Evolutionary conservation across 805 yeast genomes (phyloP).

Genomic region (Suhomyces tanzawaensis): DNA sequence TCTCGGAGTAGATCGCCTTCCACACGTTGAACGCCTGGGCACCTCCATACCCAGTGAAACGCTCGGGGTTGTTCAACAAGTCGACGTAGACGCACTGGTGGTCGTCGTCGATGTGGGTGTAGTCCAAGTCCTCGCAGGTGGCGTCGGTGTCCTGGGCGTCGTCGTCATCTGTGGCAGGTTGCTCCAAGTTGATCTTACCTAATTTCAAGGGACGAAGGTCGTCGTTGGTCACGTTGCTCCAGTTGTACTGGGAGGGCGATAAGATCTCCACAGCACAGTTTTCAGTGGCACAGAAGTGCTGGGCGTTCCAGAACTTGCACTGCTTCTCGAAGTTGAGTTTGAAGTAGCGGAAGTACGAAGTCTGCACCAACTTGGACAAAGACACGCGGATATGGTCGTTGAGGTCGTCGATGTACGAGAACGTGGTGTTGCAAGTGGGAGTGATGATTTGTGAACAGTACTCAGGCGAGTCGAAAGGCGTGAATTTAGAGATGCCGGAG

Average conservation of each 20-base stretch:
- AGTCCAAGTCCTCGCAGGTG: constrained; percentile 54
- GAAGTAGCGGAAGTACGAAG: constrained; percentile 86
- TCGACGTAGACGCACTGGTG: constrained; percentile 81
- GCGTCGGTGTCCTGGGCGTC: constrained; percentile 5
- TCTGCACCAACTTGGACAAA: constrained; percentile 56
- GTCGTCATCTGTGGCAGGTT: constrained; percentile 5
- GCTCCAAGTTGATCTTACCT: constrained; percentile 39
- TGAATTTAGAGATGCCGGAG: constrained; percentile 12
- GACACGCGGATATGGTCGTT: constrained; percentile 42
- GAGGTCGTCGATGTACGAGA: constrained; percentile 39
- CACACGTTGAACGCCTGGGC: constrained; percentile 88
- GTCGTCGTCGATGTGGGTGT: constrained; percentile 65
- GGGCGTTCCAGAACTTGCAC: constrained; percentile 85
- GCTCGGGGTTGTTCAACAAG: constrained; percentile 84
- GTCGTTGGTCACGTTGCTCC: constrained; percentile 53
- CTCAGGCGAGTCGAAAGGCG: constrained; percentile 43
- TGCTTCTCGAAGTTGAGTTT: constrained; percentile 76
- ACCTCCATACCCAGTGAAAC: constrained; percentile 96
- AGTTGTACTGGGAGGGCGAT: constrained; percentile 63
- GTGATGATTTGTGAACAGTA: constrained; percentile 46
- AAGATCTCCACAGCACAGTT: constrained; percentile 85
- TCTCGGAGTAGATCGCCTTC: constrained; percentile 88
- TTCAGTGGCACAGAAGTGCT: constrained; percentile 80
- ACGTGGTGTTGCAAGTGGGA: constrained; percentile 44
- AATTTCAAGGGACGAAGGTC: constrained; percentile 72